A percentile compares a stretch with the other conserved stretches of the same genome.
Evolutionary conservation across 2,329 filamentous ascomycete species (phyloP).

Genomic region (Endoconidiophora laricicola): DNA sequence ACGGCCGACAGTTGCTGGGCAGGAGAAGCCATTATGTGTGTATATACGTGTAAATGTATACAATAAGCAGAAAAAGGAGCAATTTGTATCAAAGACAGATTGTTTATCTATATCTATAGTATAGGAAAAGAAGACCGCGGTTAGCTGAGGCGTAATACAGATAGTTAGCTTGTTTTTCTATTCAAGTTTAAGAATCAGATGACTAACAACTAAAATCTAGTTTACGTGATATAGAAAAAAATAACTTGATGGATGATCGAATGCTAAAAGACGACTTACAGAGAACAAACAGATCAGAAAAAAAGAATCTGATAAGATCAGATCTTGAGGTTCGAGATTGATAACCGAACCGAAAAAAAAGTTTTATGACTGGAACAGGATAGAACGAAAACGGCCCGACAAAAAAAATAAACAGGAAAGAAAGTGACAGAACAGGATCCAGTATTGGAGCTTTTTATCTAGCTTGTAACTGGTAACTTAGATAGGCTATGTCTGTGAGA

Average conservation of each 20-base stretch:
- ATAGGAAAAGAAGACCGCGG: too few relatives aligned
- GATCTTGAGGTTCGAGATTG: not conserved
- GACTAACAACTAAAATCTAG: too few relatives aligned
- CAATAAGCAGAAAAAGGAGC: not conserved
- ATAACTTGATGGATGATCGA: too few relatives aligned
- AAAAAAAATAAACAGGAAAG: not conserved
- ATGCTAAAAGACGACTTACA: too few relatives aligned
- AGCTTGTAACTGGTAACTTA: too few relatives aligned
- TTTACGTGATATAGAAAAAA: too few relatives aligned
- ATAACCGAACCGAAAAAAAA: not conserved
- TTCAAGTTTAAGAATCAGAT: too few relatives aligned
- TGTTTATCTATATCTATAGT: too few relatives aligned
- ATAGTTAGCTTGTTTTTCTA: too few relatives aligned
- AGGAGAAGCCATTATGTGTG: conserved; percentile 5
- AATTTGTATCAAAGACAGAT: not conserved
- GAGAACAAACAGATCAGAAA: not conserved
- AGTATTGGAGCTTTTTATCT: not conserved
- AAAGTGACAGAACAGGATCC: not conserved
- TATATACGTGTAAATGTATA: not conserved
- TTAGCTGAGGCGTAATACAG: too few relatives aligned
- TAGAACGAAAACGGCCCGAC: not conserved
- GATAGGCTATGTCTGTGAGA: not conserved
- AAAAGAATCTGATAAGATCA: conserved; percentile 10
- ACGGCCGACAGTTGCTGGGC: conserved; percentile 12
- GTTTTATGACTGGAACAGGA: not conserved